Percentiles rank a stretch among this genome's conserved stretches.
Evolutionary conservation across 176 grass and related monocot genomes (phyloP).

Genomic region (Oryza australiensis): DNA sequence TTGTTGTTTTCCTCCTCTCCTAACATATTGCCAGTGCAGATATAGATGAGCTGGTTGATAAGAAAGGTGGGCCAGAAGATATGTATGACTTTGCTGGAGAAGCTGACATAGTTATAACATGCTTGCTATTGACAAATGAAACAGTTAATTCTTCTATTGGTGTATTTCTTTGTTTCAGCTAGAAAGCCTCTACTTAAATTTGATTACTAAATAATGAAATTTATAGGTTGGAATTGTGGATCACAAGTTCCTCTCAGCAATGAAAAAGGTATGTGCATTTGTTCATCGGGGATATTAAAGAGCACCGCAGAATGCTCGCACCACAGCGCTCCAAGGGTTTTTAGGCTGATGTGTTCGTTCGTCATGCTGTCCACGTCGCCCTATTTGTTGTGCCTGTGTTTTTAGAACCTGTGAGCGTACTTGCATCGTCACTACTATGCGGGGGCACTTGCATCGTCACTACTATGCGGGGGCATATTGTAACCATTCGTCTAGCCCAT

Average conservation of each 20-base stretch:
- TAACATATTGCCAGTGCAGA: slow-evolving; percentile 45
- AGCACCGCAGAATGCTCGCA: no score
- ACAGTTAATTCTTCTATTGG: slow-evolving; percentile 45
- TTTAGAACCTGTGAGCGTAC: no score
- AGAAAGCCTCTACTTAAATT: background rate
- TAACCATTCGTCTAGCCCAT: no score
- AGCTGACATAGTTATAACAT: slow-evolving; percentile 78
- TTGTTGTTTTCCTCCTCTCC: background rate
- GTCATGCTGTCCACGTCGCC: no score
- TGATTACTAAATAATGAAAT: slow-evolving; percentile 30
- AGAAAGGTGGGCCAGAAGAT: slow-evolving; percentile 69
- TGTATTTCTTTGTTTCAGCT: slow-evolving; percentile 3
- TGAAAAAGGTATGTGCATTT: slow-evolving; percentile 69
- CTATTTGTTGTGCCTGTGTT: no score
- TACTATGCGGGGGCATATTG: no score
- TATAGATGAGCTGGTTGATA: slow-evolving; percentile 65
- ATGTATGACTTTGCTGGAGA: slow-evolving; percentile 76
- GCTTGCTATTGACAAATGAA: slow-evolving; percentile 76
- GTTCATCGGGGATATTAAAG: no score
- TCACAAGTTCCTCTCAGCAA: slow-evolving; percentile 71
- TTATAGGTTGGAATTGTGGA: slow-evolving; percentile 78
- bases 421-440: no score
- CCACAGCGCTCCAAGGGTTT: no score
- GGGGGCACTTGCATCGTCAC: no score
- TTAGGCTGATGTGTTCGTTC: no score